phyloP scores from a whole-genome alignment of 1,139 yeast species.

The Eremothecium coryli region DNA sequence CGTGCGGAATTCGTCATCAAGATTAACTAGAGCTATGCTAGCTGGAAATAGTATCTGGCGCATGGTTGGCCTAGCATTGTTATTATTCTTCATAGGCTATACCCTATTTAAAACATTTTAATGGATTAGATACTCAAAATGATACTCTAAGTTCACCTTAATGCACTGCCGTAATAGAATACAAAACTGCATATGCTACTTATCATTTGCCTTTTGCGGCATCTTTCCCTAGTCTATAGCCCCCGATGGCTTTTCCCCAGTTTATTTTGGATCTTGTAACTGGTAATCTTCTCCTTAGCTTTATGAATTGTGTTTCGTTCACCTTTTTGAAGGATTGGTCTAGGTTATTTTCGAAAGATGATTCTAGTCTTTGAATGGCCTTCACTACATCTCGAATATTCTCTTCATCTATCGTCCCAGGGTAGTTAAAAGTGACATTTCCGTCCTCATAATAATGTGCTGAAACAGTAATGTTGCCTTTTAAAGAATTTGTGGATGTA shows the following conservation, averaged over 20 bases:
- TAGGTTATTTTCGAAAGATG: conserved; percentile 48
- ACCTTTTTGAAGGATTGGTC: conserved; percentile 59
- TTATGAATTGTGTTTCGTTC: conserved; percentile 75
- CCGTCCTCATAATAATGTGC: conserved; percentile 96
- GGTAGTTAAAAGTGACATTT: conserved; percentile 68
- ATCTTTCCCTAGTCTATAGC: conserved; percentile 81
- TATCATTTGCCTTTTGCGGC: conserved; percentile 39
- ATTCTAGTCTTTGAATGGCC: conserved; percentile 52
- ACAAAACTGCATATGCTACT: background rate
- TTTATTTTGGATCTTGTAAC: conserved; percentile 83
- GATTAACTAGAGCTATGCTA: conserved; percentile 50
- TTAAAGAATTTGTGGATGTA: conserved; percentile 30
- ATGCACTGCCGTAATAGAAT: background rate
- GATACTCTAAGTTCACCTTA: background rate
- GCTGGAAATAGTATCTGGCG: conserved; percentile 51
- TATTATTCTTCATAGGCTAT: conserved; percentile 58
- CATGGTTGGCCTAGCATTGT: conserved; percentile 50
- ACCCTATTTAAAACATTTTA: conserved; percentile 49
- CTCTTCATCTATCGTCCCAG: conserved; percentile 33
- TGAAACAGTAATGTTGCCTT: conserved; percentile 55
- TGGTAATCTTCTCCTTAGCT: conserved; percentile 82
- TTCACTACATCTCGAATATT: conserved; percentile 31
- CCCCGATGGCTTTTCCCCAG: conserved; percentile 93
- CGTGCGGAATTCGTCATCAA: conserved; percentile 57
- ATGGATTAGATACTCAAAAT: background rate